A percentile compares a stretch with the other conserved stretches of the same genome.
These are phyloP conservation scores for Lentinula aciculospora DNA, from an alignment of 768 basidiomycete species.

Conservation along the genomic window DNA sequence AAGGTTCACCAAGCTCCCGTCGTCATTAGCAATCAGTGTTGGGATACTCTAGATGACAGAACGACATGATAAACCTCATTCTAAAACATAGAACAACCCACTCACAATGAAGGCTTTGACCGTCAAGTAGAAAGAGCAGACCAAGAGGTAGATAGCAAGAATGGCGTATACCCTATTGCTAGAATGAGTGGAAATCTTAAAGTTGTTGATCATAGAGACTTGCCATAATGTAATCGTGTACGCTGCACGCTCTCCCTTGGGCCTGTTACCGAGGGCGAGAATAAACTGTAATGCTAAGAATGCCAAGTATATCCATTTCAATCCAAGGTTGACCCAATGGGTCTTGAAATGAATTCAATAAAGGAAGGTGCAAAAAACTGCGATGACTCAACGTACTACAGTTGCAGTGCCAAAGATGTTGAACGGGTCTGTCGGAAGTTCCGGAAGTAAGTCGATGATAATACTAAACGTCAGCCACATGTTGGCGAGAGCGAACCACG, in stretches of 20 bases:
- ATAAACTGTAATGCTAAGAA: conserved; percentile 75
- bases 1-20: conserved; percentile 55
- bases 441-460: conserved; percentile 82
- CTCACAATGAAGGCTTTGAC: conserved; percentile 70
- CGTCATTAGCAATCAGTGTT: conserved; percentile 32
- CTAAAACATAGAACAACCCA: background rate
- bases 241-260: conserved; percentile 78
- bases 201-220: conserved; percentile 11
- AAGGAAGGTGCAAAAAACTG: background rate
- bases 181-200: background rate
- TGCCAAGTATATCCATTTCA: conserved; percentile 85
- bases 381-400: conserved; percentile 45
- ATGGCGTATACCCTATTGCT: conserved; percentile 74
- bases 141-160: conserved; percentile 75
- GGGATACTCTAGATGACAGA: conserved; percentile 43
- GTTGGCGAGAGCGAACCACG: conserved; percentile 91
- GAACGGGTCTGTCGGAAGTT: conserved; percentile 25
- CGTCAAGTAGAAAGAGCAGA: conserved; percentile 85
- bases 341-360: conserved; percentile 44
- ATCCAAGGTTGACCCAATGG: conserved; percentile 77
- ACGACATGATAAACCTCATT: background rate
- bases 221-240: conserved; percentile 72
- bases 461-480: conserved; percentile 95
- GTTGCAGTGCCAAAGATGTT: conserved; percentile 66
- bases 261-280: conserved; percentile 68